Evolutionary conservation across 202 grass and related monocot genomes (phyloP).

Genomic region (Eragrostis tef): DNA sequence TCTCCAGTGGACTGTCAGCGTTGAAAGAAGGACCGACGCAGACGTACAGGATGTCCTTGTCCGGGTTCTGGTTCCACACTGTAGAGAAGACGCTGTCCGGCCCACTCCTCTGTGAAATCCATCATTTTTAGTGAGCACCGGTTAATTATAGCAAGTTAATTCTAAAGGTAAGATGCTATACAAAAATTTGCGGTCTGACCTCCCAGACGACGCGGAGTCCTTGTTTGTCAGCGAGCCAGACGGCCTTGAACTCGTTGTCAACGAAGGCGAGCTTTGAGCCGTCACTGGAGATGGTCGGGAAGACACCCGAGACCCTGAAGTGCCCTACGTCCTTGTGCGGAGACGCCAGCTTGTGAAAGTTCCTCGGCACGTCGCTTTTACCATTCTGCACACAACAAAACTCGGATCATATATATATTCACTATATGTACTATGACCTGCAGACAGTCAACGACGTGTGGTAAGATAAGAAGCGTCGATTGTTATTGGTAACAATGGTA

Average conservation of each 20-base stretch:
- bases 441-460: neutral
- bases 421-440: no score
- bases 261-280: conserved; percentile 51
- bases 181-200: neutral
- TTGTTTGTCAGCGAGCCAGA: conserved; percentile 44
- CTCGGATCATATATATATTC: no score
- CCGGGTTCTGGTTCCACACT: conserved; percentile 50
- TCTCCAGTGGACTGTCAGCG: neutral
- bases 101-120: no score
- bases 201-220: neutral
- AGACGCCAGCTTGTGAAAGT: conserved; percentile 25
- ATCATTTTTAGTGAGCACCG: no score
- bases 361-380: neutral
- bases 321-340: conserved; percentile 7
- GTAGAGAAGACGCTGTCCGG: neutral
- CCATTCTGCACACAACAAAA: neutral
- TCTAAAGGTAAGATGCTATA: no score
- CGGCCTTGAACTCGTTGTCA: conserved; percentile 44
- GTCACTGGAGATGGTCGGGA: conserved; percentile 44
- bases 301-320: conserved; percentile 36
- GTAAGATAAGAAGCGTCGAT: no score
- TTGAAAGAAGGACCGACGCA: conserved; percentile 31
- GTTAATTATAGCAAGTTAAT: no score
- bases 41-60: conserved; percentile 41
- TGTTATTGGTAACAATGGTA: neutral